These are phyloP conservation scores for Achlya hypogyna DNA, from an alignment of 352 stramenopile genomes.

Conservation along the genomic window DNA sequence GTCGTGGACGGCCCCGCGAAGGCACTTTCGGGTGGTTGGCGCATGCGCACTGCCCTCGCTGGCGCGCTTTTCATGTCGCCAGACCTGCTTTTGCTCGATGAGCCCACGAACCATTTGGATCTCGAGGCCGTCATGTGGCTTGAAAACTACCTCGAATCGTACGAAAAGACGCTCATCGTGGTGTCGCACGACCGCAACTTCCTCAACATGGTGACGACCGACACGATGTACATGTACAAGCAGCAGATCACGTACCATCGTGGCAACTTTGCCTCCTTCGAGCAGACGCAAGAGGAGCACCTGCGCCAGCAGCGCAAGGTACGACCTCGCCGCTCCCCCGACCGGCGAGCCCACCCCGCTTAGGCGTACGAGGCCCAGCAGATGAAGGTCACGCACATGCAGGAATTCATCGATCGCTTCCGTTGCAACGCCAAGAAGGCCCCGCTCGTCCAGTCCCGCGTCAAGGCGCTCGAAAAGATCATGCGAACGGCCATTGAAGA, in stretches of 20 bases:
- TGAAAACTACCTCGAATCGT: constrained; percentile 86
- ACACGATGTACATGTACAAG: constrained; percentile 90
- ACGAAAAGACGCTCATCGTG: constrained; percentile 90
- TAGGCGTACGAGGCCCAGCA: constrained; percentile 72
- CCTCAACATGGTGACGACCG: constrained; percentile 93
- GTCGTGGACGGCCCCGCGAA: constrained; percentile 88
- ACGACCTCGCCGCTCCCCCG: not conserved
- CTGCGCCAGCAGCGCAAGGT: constrained; percentile 87
- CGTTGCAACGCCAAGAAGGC: constrained; percentile 92
- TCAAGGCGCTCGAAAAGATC: constrained; percentile 90
- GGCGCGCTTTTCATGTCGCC: constrained; percentile 92
- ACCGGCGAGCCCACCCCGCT: not conserved
- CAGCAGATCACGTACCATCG: constrained; percentile 91
- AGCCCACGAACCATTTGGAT: constrained; percentile 90
- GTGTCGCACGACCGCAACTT: constrained; percentile 96
- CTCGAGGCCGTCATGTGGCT: constrained; percentile 89
- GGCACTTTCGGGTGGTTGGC: constrained; percentile 89
- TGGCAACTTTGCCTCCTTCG: constrained; percentile 96
- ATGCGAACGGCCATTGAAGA: constrained; percentile 87
- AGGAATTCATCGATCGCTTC: constrained; percentile 97
- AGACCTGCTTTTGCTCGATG: constrained; percentile 92
- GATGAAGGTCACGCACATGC: constrained; percentile 92
- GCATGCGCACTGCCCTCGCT: constrained; percentile 91
- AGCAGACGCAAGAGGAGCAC: constrained; percentile 89
- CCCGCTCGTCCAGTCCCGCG: constrained; percentile 92